Conservation (phyloP, 1,139 yeast species). For the Candida tunisiensis region DNA sequence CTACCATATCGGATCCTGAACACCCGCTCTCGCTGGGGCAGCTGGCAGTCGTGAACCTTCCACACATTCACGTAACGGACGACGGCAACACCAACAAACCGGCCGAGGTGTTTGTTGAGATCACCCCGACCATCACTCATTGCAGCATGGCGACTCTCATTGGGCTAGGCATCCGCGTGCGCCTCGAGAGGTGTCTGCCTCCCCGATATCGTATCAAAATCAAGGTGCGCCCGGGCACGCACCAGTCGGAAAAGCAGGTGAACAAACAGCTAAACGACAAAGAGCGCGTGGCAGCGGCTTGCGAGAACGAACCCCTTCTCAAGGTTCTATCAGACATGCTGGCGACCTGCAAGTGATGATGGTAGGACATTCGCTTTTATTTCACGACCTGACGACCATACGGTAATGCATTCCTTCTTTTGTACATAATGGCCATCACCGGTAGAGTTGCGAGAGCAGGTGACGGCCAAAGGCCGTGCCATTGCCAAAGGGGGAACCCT, state of each 20-base stretch:
- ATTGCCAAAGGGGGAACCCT: slow-evolving; percentile 6
- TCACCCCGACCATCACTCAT: slow-evolving; percentile 96
- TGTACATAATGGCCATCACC: no score
- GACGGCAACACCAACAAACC: slow-evolving; percentile 33
- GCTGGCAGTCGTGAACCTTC: slow-evolving; percentile 77
- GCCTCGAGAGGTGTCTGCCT: slow-evolving; percentile 80
- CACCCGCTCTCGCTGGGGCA: slow-evolving; percentile 94
- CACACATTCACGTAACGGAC: slow-evolving; percentile 57
- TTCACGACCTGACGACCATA: no score
- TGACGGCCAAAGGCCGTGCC: slow-evolving; percentile 3
- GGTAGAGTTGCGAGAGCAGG: no score
- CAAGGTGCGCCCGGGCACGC: slow-evolving; percentile 77
- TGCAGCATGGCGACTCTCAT: slow-evolving; percentile 92
- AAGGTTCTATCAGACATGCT: slow-evolving; percentile 87
- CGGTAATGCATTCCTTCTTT: no score
- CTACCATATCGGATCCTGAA: slow-evolving; percentile 92
- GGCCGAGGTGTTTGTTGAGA: slow-evolving; percentile 64
- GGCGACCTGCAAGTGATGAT: slow-evolving; percentile 40
- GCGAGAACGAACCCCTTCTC: slow-evolving; percentile 86
- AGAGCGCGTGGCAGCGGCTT: slow-evolving; percentile 97
- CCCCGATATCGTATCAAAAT: slow-evolving; percentile 69
- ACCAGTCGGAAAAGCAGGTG: slow-evolving; percentile 90
- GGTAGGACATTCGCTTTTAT: no score
- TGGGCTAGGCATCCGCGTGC: slow-evolving; percentile 85
- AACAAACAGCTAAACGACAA: slow-evolving; percentile 94